Evolutionary conservation across 257 asterid species (phyloP), one percentile per base, ranked within the genome.

Genomic region (Marsdenia floribunda): DNA sequence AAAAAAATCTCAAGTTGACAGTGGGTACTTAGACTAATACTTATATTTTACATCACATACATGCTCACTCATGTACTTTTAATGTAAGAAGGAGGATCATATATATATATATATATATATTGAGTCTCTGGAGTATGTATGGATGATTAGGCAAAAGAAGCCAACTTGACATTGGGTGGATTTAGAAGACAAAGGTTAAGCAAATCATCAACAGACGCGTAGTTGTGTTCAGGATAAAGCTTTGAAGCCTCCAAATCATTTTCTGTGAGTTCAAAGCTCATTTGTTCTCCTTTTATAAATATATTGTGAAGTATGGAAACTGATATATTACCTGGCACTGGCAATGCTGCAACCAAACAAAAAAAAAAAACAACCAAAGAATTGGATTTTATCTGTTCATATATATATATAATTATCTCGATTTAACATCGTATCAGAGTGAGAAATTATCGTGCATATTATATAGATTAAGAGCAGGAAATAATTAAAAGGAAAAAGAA

Each of bases 171-270:
- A 6, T 78, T 80, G 38, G 75, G 83, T 46, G 89, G 85, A 81
- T 85, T 50, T 55, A 78, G 72, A 35, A 82, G 75, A 65, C 82
- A 85, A 69, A 79, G 81, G 47, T 72, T 76, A 26, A 85, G 89
- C 40, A 80, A 55, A 38, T 85, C 78, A 37, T 83, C 81, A 3
- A 85, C 52, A 1, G 82, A 72, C 65, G 87, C 77, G 69, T 83
- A 83, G 4, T 81, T 79, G 74, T 83, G 61, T 11, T 85, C 82
- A 26, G 87, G 84, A 72, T 83, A 85, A 18, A 85, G 71, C 66
- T 72, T n/a, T 8, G 86, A 79, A 18, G 81, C 80, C 50, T 81
- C 89, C 80, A 83, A 77, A 37, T 81, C 85, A 24, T 76, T 75
- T 9, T 81, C 71, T 64, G 79, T 74, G 1, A 86, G 78, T 55